A percentile compares a stretch with the other conserved stretches of the same genome.
Conservation (phyloP, 495 filamentous ascomycete genomes). For the Penicillium roqueforti region DNA sequence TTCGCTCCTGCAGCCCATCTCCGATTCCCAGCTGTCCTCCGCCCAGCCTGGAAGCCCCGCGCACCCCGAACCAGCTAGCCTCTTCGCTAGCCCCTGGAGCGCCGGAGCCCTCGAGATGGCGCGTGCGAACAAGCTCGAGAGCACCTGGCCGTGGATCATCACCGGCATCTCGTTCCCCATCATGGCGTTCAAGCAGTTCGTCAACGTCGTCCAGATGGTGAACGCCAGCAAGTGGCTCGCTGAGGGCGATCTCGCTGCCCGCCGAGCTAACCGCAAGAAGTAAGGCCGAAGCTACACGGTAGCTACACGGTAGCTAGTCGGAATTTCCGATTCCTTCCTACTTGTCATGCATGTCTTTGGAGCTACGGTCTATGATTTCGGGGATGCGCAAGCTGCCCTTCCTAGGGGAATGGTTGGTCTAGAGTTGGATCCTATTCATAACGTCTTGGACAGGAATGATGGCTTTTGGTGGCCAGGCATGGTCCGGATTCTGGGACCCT, state of each 20-base stretch:
- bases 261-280: constrained; percentile 34
- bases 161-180: constrained; percentile 76
- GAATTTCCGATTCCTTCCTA: constrained; percentile 10
- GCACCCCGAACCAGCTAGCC: constrained; percentile 56
- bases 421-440: constrained; percentile 21
- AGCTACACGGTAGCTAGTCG: background rate
- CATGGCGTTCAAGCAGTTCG: constrained; percentile 86
- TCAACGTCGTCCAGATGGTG: constrained; percentile 91
- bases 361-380: constrained; percentile 34
- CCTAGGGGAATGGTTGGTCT: constrained; percentile 15
- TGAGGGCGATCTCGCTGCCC: constrained; percentile 63
- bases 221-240: constrained; percentile 91
- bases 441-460: constrained; percentile 18
- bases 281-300: constrained; percentile 8
- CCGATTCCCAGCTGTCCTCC: constrained; percentile 46
- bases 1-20: constrained; percentile 59
- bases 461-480: constrained; percentile 14
- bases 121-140: constrained; percentile 89
- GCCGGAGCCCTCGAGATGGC: constrained; percentile 89
- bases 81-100: constrained; percentile 82
- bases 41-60: constrained; percentile 64
- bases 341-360: constrained; percentile 40
- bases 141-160: constrained; percentile 79
- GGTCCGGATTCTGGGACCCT: constrained; percentile 13
- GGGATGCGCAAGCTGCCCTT: constrained; percentile 15